Evolutionary conservation across 331 rosid species (phyloP), one percentile per base, ranked within the genome.

Genomic region (Rhamnella rubrinervis): DNA sequence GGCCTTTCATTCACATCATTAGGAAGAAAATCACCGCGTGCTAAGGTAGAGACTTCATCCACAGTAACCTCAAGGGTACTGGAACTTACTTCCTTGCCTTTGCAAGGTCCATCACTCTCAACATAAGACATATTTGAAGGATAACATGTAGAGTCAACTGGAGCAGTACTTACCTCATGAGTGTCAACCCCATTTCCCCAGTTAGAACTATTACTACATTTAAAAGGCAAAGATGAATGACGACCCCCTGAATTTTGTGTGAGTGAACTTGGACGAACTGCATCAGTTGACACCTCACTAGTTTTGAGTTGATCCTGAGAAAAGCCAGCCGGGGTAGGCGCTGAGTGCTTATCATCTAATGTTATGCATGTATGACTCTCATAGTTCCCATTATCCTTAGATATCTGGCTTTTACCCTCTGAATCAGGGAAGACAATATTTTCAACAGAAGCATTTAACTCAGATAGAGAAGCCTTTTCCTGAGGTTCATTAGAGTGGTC

Each of bases 91-190:
- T 21, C 61, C 28, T 46, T 44, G 62, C 77, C 40, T 18, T 72
- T 71, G 68, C 75, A 59, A 75, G 40, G 71, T 77, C 64, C 86
- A 53, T 68, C 61, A 53, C 70, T 75, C 62, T 46, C 58, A 10
- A 71, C 17, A 71, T n/a, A 56, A 11, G 14, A 51, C 56, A 18
- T 75, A 28, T 61, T 20, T 1, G 72, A 57, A 68, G 64, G 55
- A 57, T 53, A 46, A 55, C 56, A 37, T n/a, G 14, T 46, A 28
- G n/a, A 18, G 47, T 64, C 76, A 26, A 38, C 67, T n/a, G 55
- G 40, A 79, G 65, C 73, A 69, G 73, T 50, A 61, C 47, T 71
- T 35, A 68, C 66, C 50, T 71, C 70, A 68, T 68, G 78, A 23
- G 56, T 74, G 59, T 75, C 49, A 50, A 20, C 67, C 53, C 19